These are phyloP conservation scores for Rubroboletus pulcherrimus DNA, from an alignment of 768 basidiomycete genomes.

Conservation along the genomic window DNA sequence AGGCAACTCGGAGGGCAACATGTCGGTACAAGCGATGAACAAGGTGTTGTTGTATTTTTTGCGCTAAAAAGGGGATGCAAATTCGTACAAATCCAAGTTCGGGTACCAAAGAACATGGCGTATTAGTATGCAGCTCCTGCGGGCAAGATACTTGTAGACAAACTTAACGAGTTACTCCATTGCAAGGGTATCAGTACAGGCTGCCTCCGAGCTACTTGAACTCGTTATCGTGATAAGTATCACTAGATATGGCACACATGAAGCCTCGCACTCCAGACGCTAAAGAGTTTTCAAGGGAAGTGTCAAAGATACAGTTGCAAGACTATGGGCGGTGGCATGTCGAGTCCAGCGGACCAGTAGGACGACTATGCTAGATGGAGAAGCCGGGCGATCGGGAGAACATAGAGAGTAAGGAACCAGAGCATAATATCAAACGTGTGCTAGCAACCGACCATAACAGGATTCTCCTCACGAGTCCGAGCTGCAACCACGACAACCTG, in stretches of 20 bases:
- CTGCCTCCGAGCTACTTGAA: neutral
- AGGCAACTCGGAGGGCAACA: neutral
- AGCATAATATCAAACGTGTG: neutral
- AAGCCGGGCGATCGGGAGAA: neutral
- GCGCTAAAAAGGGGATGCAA: neutral
- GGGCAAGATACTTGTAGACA: neutral
- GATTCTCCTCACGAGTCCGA: constrained; percentile 62
- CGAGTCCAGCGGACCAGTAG: neutral
- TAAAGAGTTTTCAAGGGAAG: neutral
- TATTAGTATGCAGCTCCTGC: neutral
- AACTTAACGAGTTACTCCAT: neutral
- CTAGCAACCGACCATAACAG: neutral
- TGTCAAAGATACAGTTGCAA: neutral
- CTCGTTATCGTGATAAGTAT: neutral
- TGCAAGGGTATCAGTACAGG: neutral
- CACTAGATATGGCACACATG: neutral
- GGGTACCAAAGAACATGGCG: constrained; percentile 3
- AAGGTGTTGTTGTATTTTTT: constrained; percentile 25
- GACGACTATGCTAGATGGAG: neutral
- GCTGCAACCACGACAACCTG: constrained; percentile 88
- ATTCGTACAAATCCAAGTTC: neutral
- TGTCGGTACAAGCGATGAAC: constrained; percentile 10
- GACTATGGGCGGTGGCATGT: neutral
- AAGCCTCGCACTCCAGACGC: neutral
- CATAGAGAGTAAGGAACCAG: neutral